Base-by-base conservation (phyloP, 2,329 filamentous ascomycete species). In the Cercospora canescens region DNA sequence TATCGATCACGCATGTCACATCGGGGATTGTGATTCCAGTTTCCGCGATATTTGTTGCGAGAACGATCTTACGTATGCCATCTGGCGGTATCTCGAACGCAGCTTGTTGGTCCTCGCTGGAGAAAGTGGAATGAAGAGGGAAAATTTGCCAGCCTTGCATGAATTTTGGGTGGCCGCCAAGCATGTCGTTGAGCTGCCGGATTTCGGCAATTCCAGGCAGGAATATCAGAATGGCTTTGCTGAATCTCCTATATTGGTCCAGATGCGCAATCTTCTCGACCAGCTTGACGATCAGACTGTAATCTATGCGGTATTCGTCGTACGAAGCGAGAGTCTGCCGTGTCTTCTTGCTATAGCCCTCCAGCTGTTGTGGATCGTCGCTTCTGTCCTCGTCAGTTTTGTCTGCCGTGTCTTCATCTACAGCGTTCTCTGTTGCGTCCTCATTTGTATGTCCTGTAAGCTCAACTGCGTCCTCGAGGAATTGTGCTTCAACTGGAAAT, bases 11-110 rank as follows among this genome's bases (percentile, higher is more conserved):
- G 73, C 94, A 97, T 0, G 95, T 98, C 32, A 99, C 92, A 76
- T 99, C 95, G 1, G 95, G 95, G 70, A 99, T 99, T 0, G 95
- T 99, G 75, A 99, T 97, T 82, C 95, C 95, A 0, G 95, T 99
- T 78, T 99, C 95, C 4, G 95, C 95, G 77, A 99, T 99, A 76
- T 99, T 99, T 14, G 95, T 99, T 1, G 95, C 94, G 62, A 99
- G 86, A 1, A 99, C 94, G 69, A 99, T 95, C 81, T 99, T 99
- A 69, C 94, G 87, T 64, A 89, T 84, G 0, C 94, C 94, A 3
- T 84, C 85, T 1, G 94, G 93, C 6, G 95, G 95, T 0, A 97
- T 81, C 6, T 92, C 82, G 76, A 99, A 99, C 0, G 95, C 95
- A 35, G 91, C 89, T 79, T 99, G 94, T 77, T 99, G 95, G 67